Conservation (phyloP, 257 asterid species). For the Verbena officinalis region DNA sequence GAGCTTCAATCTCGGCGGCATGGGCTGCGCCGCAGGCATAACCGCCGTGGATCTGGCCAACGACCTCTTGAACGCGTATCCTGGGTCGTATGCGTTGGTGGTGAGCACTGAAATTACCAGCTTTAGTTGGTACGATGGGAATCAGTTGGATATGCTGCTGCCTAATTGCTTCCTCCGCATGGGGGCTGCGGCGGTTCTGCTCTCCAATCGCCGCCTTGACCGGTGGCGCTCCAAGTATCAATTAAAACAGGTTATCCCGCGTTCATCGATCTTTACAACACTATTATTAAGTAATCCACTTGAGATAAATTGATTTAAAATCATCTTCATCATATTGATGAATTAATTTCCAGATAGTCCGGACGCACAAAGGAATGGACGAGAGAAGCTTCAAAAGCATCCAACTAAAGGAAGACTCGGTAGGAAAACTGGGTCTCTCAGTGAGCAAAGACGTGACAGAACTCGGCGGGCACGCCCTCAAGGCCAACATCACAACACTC, state of each 20-base stretch:
- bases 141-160: conserved; percentile 60
- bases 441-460: conserved; percentile 57
- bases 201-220: conserved; percentile 51
- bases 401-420: conserved; percentile 54
- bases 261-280: too few species aligned
- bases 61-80: conserved; percentile 56
- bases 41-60: conserved; percentile 57
- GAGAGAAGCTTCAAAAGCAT: conserved; percentile 53
- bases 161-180: conserved; percentile 73
- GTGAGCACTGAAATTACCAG: conserved; percentile 67
- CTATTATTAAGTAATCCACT: background rate
- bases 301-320: background rate
- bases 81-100: conserved; percentile 58
- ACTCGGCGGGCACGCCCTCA: conserved; percentile 69
- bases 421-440: conserved; percentile 60
- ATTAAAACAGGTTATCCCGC: conserved; percentile 53
- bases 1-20: conserved; percentile 70
- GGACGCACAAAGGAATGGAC: conserved; percentile 68
- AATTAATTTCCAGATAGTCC: conserved; percentile 46
- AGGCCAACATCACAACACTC: conserved; percentile 67
- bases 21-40: conserved; percentile 71
- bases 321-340: background rate
- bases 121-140: conserved; percentile 69
- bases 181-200: conserved; percentile 75
- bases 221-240: conserved; percentile 69